A percentile compares a stretch with the other conserved stretches of the same genome.
These are phyloP conservation scores for Petunia axillaris DNA, from an alignment of 257 asterid species.

Conservation along the genomic window DNA sequence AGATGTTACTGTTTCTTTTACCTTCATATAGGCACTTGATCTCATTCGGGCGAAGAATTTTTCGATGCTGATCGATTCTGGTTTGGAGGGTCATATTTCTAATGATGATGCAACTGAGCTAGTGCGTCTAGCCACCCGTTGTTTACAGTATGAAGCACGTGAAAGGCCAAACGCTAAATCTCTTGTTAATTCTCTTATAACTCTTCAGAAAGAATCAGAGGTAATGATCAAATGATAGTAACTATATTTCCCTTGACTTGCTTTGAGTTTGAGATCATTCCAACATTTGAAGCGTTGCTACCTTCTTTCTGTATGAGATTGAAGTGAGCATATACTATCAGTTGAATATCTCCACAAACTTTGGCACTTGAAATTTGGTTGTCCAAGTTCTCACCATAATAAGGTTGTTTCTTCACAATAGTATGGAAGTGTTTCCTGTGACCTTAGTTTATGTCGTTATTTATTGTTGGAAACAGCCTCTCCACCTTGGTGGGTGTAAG, in stretches of 20 bases:
- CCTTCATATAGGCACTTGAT: conserved; percentile 74
- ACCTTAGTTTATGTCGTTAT: neutral
- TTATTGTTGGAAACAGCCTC: neutral
- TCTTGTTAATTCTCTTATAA: conserved; percentile 58
- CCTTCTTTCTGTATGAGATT: neutral
- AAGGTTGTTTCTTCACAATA: neutral
- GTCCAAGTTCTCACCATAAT: neutral
- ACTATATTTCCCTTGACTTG: neutral
- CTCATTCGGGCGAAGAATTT: conserved; percentile 80
- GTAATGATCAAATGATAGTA: conserved; percentile 34
- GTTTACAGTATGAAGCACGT: conserved; percentile 87
- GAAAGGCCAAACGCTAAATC: conserved; percentile 91
- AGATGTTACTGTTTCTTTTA: neutral
- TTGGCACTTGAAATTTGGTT: neutral
- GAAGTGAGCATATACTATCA: neutral
- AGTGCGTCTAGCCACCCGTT: conserved; percentile 83
- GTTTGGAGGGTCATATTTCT: conserved; percentile 90
- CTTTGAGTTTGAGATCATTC: conserved; percentile 11
- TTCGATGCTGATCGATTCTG: conserved; percentile 81
- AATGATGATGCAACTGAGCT: conserved; percentile 87
- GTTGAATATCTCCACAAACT: neutral
- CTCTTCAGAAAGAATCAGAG: conserved; percentile 83
- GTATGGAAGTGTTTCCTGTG: neutral
- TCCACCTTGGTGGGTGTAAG: too few species aligned
- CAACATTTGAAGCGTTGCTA: conserved; percentile 14